Conservation (phyloP, 2,329 filamentous ascomycete genomes). For the Ophiostoma ulmi region DNA sequence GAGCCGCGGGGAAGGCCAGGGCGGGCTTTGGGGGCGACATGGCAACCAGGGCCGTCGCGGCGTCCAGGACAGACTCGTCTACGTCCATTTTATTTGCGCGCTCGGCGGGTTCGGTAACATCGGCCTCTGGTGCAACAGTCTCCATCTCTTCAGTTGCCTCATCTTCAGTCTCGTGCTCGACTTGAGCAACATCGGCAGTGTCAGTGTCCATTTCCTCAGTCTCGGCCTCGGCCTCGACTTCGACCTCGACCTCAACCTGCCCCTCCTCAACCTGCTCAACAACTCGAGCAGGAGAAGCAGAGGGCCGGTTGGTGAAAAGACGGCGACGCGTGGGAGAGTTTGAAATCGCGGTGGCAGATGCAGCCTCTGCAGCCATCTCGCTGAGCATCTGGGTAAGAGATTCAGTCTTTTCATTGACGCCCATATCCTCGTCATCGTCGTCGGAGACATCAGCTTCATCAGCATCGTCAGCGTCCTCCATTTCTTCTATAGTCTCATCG, state of each 20-base stretch:
- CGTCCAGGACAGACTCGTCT: slow-evolving; percentile 31
- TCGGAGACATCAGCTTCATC: slow-evolving; percentile 11
- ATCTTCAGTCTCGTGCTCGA: slow-evolving; percentile 18
- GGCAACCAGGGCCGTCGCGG: slow-evolving; percentile 11
- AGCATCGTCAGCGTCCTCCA: slow-evolving; percentile 17
- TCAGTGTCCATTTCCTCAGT: background rate
- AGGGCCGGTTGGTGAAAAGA: slow-evolving; percentile 37
- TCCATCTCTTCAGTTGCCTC: slow-evolving; percentile 17
- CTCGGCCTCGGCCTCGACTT: background rate
- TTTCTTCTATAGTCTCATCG: slow-evolving; percentile 20
- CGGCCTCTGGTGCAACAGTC: slow-evolving; percentile 4
- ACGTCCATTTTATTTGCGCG: slow-evolving; percentile 27
- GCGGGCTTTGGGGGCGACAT: slow-evolving; percentile 28
- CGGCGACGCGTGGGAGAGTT: slow-evolving; percentile 31
- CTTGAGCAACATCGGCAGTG: slow-evolving; percentile 20
- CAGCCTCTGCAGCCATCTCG: slow-evolving; percentile 26
- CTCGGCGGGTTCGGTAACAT: slow-evolving; percentile 18
- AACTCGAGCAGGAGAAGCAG: slow-evolving; percentile 31
- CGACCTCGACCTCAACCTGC: background rate
- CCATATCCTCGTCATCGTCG: slow-evolving; percentile 27
- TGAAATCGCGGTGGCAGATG: slow-evolving; percentile 24
- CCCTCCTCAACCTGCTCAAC: slow-evolving; percentile 34
- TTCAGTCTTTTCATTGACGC: slow-evolving; percentile 23
- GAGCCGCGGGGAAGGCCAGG: slow-evolving; percentile 23
- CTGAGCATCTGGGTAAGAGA: slow-evolving; percentile 26